phyloP scores from a whole-genome alignment of 192 early-diverging fungal species.

The Coemansia sp. region DNA sequence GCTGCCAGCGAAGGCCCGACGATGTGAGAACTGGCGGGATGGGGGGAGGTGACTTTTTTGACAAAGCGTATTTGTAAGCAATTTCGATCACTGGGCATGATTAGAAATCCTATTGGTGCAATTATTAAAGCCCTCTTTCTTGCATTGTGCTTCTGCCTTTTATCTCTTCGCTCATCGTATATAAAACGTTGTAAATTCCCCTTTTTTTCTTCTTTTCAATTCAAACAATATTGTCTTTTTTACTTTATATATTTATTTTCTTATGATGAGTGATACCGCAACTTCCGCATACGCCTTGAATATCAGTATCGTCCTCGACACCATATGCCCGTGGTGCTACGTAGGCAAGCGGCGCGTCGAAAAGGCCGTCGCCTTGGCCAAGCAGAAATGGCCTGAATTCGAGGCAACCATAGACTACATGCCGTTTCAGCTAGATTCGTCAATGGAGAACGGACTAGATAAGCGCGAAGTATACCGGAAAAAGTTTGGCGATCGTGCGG shows the following conservation, averaged over 20 bases:
- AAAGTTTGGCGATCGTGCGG: slow-evolving; percentile 68
- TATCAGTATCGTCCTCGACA: slow-evolving; percentile 71
- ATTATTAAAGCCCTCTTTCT: not conserved
- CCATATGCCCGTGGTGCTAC: slow-evolving; percentile 78
- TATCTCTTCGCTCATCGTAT: not conserved
- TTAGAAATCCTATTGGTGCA: not conserved
- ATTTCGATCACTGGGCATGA: not conserved
- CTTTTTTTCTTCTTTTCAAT: not conserved
- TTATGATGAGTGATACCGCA: slow-evolving; percentile 14
- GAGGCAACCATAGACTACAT: slow-evolving; percentile 63
- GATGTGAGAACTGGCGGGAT: not conserved
- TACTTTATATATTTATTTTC: not conserved
- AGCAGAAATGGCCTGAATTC: slow-evolving; percentile 56
- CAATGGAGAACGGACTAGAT: slow-evolving; percentile 55
- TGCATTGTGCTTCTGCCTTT: not conserved
- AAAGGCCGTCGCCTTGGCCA: slow-evolving; percentile 56
- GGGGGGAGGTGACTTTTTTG: not conserved
- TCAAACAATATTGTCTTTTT: not conserved
- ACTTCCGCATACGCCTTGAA: slow-evolving; percentile 38
- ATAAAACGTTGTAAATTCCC: not conserved
- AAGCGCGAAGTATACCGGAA: slow-evolving; percentile 58
- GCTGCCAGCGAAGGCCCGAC: not conserved
- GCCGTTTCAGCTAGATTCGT: slow-evolving; percentile 74
- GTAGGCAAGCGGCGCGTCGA: slow-evolving; percentile 77
- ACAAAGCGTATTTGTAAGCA: not conserved